Conservation (phyloP, 305 asterid genomes). For the Fraxinus greggii region DNA sequence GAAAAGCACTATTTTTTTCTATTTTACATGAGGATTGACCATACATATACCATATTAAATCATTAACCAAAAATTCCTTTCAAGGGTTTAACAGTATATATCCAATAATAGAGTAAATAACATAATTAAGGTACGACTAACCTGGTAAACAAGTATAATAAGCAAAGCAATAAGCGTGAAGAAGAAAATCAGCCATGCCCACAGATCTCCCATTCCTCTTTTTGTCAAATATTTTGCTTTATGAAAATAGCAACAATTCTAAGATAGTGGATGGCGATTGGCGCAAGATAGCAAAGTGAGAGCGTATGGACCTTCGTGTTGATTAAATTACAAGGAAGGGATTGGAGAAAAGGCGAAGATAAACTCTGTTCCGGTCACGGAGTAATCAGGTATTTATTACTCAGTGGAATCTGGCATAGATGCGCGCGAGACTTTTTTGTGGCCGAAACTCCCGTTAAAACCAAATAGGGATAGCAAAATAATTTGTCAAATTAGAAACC, state of each 20-base stretch:
- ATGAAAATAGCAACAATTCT: background rate
- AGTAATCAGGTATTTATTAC: background rate
- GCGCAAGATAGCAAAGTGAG: slow-evolving; percentile 10
- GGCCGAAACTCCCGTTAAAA: background rate
- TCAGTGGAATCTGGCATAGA: background rate
- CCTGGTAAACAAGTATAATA: slow-evolving; percentile 53
- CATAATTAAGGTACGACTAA: slow-evolving; percentile 16
- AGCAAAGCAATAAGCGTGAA: slow-evolving; percentile 43
- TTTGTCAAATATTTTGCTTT: background rate
- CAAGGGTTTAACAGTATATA: background rate
- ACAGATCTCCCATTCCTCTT: slow-evolving; percentile 35
- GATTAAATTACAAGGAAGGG: slow-evolving; percentile 5
- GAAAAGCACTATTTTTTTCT: background rate
- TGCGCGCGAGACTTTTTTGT: background rate
- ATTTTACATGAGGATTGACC: background rate
- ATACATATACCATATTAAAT: background rate
- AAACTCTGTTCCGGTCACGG: background rate
- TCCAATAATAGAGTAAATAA: background rate
- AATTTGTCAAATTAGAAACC: no score
- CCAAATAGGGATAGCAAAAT: background rate
- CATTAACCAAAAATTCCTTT: background rate
- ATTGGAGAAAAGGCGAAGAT: slow-evolving; percentile 9
- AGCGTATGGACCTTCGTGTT: background rate
- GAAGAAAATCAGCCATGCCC: slow-evolving; percentile 51
- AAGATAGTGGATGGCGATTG: background rate